Percentiles rank a stretch among this genome's conserved stretches.
These are phyloP conservation scores for Pachyrhizus erosus DNA, from an alignment of 306 rosid species.

Conservation along the genomic window DNA sequence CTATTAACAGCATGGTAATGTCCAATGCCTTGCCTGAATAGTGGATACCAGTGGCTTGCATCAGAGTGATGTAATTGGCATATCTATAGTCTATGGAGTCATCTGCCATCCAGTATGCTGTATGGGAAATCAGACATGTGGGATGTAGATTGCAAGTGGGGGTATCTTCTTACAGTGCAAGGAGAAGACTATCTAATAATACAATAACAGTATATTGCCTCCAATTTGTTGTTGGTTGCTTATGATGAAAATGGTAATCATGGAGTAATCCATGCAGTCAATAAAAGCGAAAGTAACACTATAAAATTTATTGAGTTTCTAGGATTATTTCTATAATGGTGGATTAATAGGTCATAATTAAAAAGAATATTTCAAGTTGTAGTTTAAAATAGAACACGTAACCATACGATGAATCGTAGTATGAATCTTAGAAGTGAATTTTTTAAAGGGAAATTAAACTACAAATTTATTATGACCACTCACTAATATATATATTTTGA, in stretches of 20 bases:
- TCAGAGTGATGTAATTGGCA: slow-evolving; percentile 42
- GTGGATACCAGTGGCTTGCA: slow-evolving; percentile 18
- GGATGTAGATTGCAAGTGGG: slow-evolving; percentile 22
- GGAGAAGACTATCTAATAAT: neutral
- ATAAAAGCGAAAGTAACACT: slow-evolving; percentile 1
- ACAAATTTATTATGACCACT: neutral
- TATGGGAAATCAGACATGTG: slow-evolving; percentile 18
- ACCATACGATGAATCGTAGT: neutral
- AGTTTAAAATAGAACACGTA: slow-evolving; percentile 13
- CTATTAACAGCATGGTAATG: neutral
- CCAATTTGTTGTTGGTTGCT: neutral
- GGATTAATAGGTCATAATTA: neutral
- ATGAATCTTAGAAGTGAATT: neutral
- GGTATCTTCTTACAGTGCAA: slow-evolving; percentile 1
- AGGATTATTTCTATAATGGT: neutral
- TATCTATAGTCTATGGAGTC: neutral
- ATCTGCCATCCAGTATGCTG: neutral
- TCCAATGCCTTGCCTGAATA: slow-evolving; percentile 6
- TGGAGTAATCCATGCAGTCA: slow-evolving; percentile 25
- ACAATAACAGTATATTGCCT: slow-evolving; percentile 4
- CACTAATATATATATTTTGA: neutral
- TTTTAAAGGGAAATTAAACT: neutral
- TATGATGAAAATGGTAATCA: neutral
- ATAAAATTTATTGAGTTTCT: neutral
- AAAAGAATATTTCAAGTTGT: neutral